Evolutionary conservation across 306 rosid species (phyloP).

Genomic region (Pueraria montana): DNA sequence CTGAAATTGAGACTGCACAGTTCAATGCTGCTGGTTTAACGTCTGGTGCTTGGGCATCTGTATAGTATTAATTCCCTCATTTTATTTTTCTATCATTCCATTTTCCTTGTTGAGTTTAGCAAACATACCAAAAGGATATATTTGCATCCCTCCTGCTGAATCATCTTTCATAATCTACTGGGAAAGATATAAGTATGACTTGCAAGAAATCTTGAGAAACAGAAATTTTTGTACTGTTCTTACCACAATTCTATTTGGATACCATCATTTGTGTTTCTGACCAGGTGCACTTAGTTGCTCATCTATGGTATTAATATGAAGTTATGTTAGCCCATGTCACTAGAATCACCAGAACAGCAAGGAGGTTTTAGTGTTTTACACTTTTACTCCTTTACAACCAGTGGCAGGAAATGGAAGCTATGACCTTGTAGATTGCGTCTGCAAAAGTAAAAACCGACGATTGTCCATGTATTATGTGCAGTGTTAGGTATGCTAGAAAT

Average conservation of each 20-base stretch:
- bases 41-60: neutral
- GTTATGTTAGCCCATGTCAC: neutral
- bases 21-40: slow-evolving; percentile 1
- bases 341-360: neutral
- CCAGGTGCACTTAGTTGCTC: neutral
- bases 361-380: neutral
- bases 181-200: neutral
- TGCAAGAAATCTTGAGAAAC: slow-evolving; percentile 16
- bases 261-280: neutral
- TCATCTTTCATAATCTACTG: neutral
- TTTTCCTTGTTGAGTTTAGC: slow-evolving; percentile 28
- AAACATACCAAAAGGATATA: neutral
- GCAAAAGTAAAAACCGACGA: neutral
- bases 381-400: neutral
- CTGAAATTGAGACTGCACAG: neutral
- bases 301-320: neutral
- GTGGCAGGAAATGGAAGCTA: neutral
- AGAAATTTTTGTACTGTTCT: neutral
- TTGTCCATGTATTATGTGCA: neutral
- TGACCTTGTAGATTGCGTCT: neutral
- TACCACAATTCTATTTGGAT: neutral
- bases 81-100: neutral
- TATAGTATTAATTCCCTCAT: neutral
- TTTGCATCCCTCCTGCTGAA: neutral
- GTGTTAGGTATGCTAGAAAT: neutral